These are phyloP conservation scores for Fusarium ramigenum DNA, from an alignment of 2,329 filamentous ascomycete species.

Conservation along the genomic window DNA sequence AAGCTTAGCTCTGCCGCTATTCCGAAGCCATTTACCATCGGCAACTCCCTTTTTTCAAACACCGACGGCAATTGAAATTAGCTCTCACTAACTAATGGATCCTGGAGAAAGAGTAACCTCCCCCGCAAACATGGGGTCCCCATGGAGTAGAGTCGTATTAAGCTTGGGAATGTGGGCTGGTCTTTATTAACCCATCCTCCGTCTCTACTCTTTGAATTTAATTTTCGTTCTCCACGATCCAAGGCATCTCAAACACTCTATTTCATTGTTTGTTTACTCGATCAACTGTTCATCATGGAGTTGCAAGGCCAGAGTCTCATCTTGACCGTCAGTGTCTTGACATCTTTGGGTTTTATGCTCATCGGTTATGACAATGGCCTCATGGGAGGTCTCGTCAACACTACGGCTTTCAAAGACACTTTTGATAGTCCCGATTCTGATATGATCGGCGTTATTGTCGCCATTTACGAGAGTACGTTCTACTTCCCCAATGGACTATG, in stretches of 20 bases:
- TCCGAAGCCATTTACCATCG: background rate
- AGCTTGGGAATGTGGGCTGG: background rate
- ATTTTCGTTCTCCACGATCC: background rate
- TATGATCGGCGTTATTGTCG: slow-evolving; percentile 57
- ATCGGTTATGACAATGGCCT: slow-evolving; percentile 60
- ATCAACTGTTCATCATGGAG: slow-evolving; percentile 10
- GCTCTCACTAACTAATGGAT: background rate
- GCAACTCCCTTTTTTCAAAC: background rate
- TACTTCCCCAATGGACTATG: background rate
- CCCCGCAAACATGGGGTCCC: slow-evolving; percentile 28
- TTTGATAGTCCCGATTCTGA: slow-evolving; percentile 52
- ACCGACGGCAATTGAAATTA: slow-evolving; percentile 19
- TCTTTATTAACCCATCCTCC: slow-evolving; percentile 18
- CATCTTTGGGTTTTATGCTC: slow-evolving; percentile 58
- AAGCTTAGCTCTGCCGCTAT: slow-evolving; percentile 2
- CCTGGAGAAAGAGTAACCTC: background rate
- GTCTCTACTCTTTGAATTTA: background rate
- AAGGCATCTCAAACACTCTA: background rate
- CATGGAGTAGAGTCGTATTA: background rate
- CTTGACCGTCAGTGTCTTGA: slow-evolving; percentile 54
- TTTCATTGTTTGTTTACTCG: no score
- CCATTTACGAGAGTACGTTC: slow-evolving; percentile 52
- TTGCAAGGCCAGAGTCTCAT: slow-evolving; percentile 51
- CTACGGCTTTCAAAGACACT: slow-evolving; percentile 51
- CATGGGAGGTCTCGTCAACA: slow-evolving; percentile 54